phyloP scores from a whole-genome alignment of 148 eudicot species.

The Selenicereus undatus region DNA sequence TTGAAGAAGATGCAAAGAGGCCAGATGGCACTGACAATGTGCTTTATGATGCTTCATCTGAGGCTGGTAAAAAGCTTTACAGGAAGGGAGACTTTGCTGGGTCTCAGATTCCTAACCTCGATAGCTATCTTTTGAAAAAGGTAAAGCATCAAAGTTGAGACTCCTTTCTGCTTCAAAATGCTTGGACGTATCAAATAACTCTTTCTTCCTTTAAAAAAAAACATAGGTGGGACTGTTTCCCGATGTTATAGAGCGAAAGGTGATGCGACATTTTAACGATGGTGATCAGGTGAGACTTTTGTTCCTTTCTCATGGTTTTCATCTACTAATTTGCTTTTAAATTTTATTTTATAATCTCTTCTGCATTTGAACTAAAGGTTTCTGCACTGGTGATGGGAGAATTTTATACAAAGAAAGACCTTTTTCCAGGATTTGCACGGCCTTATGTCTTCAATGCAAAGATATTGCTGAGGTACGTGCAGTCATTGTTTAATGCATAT shows the following conservation, averaged over 20 bases:
- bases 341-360: background rate
- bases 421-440: conserved; percentile 97
- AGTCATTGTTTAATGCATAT: background rate
- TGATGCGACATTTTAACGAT: conserved; percentile 68
- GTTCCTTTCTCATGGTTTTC: background rate
- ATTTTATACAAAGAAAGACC: conserved; percentile 77
- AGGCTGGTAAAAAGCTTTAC: conserved; percentile 62
- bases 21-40: conserved; percentile 34
- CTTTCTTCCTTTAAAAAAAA: background rate
- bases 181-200: conserved; percentile 7
- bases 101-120: conserved; percentile 61
- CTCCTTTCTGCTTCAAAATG: background rate
- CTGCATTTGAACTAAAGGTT: conserved; percentile 46
- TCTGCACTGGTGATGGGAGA: conserved; percentile 98
- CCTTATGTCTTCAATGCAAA: conserved; percentile 85
- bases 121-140: conserved; percentile 81
- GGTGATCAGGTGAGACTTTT: conserved; percentile 73
- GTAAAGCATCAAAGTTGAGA: conserved; percentile 31
- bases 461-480: conserved; percentile 63
- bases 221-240: conserved; percentile 92
- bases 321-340: background rate
- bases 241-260: conserved; percentile 81
- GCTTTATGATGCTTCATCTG: conserved; percentile 60
- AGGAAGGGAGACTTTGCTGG: conserved; percentile 70
- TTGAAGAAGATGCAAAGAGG: conserved; percentile 75